Evolutionary conservation across 2,329 filamentous ascomycete species (phyloP).

Genomic region (Aureobasidium sp.): DNA sequence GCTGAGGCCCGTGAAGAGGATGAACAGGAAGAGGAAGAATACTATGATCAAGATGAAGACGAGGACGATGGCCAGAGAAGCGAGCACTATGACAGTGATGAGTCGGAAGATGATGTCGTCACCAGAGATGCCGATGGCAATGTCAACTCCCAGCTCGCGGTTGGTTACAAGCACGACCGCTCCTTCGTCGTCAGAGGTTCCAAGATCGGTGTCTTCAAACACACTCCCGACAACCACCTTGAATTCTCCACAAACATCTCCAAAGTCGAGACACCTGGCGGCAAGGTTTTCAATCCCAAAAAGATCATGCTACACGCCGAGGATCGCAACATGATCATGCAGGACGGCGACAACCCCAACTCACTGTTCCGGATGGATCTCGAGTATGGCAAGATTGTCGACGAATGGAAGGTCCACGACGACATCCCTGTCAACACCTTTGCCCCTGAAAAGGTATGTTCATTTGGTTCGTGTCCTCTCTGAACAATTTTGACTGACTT

Average conservation of each 20-base stretch:
- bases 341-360: constrained; percentile 76
- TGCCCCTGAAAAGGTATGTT: constrained; percentile 70
- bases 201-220: constrained; percentile 98
- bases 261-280: constrained; percentile 82
- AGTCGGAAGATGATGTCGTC: constrained; percentile 71
- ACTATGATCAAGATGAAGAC: constrained; percentile 56
- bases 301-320: constrained; percentile 95
- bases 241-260: constrained; percentile 97
- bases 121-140: constrained; percentile 67
- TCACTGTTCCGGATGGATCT: constrained; percentile 95
- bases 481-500: constrained; percentile 22
- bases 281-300: constrained; percentile 83
- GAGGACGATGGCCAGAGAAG: constrained; percentile 60
- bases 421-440: constrained; percentile 90
- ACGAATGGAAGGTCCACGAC: constrained; percentile 98
- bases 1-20: constrained; percentile 48
- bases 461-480: background rate
- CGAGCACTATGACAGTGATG: constrained; percentile 67
- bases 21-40: constrained; percentile 50
- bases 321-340: constrained; percentile 82
- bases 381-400: constrained; percentile 94
- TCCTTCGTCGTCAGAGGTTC: constrained; percentile 95
- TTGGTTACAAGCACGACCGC: constrained; percentile 93
- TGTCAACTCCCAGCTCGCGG: constrained; percentile 86
- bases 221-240: constrained; percentile 83